Evolutionary conservation across 352 stramenopile genomes (phyloP), one percentile per base, ranked within the genome.

Genomic region (Pythium scleroteichum): DNA sequence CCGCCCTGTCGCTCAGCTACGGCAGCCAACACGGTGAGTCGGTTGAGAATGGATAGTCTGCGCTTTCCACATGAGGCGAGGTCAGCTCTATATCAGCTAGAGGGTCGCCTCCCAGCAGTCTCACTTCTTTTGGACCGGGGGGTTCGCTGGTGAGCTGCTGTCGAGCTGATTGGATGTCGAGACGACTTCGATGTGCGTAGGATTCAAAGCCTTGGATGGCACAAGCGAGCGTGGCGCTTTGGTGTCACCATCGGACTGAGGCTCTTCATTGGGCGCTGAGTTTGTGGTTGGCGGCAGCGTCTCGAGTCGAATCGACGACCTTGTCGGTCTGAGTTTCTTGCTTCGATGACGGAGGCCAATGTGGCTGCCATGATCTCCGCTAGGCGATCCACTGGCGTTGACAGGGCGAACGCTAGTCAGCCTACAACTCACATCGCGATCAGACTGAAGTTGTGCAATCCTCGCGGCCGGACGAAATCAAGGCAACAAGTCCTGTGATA

Each of bases 11-110:
- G 54, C 12, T 75, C 64, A 2, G 52, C 53, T 0, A 62, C 53
- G 4, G 50, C 32, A 5, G 63, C 33, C 7, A 82, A 32, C 13
- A 51, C 29, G 3, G 49, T 42, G 17, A 82, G 35, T 3, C 67
- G 64, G 8, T 78, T 71, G 13, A 76, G 20, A 42, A 68, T 64
- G n/a, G 58, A 52, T 49, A 66, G 53, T 10, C 62, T 76, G n/a
- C 20, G 39, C 4, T 17, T 42, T 4, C 22, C 2, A 22, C 44
- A 48, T 29, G 44, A 39, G 20, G 38, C n/a, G 19, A 7, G 9
- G 44, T 19, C 32, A 44, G 32, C 10, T n/a, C n/a, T 32, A 47
- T 24, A 12, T 22, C 14, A 39, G 5, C 16, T 26, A 32, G 23
- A 13, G 14, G 12, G 16, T 0, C 2, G 14, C 12, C 8, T 3